phyloP scores from a whole-genome alignment of 176 grass and related monocot genomes.

The Dendrocalamus sinicus region DNA sequence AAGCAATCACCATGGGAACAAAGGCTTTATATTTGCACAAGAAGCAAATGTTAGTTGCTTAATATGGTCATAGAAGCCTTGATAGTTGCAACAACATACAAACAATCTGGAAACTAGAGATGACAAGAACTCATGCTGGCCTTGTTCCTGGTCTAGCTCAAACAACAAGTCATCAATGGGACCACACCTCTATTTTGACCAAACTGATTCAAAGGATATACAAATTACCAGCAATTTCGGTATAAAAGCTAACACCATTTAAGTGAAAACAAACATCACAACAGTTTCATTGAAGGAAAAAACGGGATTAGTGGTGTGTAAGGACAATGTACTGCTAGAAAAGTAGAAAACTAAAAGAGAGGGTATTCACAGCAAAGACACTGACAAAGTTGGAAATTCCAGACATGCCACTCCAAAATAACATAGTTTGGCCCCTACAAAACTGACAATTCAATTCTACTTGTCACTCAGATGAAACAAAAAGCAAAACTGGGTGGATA shows the following conservation, averaged over 20 bases:
- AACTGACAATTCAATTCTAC: not conserved
- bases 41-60: not conserved
- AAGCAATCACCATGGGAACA: not conserved
- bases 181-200: not conserved
- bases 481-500: not conserved
- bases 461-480: not conserved
- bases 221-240: not conserved
- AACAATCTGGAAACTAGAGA: not conserved
- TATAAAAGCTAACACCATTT: not conserved
- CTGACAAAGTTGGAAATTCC: not conserved
- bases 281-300: not conserved
- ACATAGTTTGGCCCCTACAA: not conserved
- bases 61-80: not conserved
- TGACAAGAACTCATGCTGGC: not conserved
- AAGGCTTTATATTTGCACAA: not conserved
- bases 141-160: not conserved
- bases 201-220: not conserved
- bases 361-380: too few species aligned
- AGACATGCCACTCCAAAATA: not conserved
- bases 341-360: not conserved
- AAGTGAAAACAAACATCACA: constrained; percentile 5
- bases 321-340: not conserved
- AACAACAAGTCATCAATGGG: not conserved
- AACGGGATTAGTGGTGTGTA: not conserved
- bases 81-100: not conserved